Evolutionary conservation across 371 early-diverging fungal species (phyloP).

Genomic region (Apophysomyces trapeziformis): DNA sequence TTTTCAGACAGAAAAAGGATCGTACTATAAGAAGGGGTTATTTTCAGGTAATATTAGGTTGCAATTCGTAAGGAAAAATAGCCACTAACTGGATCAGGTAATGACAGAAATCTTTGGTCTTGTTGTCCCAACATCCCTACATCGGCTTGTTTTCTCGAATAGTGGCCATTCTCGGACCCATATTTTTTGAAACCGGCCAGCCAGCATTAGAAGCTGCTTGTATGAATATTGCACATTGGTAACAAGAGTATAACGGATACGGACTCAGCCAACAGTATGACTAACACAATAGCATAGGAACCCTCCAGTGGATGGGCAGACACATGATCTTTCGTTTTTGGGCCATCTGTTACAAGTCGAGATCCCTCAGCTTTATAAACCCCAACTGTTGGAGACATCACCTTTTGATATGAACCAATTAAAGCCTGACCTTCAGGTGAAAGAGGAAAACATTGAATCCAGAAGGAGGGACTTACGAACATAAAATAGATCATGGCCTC

Average conservation of each 20-base stretch:
- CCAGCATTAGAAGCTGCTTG: slow-evolving; percentile 83
- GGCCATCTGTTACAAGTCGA: slow-evolving; percentile 72
- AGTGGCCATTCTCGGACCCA: slow-evolving; percentile 78
- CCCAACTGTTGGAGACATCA: slow-evolving; percentile 83
- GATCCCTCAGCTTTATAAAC: slow-evolving; percentile 75
- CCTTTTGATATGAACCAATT: slow-evolving; percentile 70
- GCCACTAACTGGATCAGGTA: background rate
- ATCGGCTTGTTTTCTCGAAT: slow-evolving; percentile 84
- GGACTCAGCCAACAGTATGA: background rate
- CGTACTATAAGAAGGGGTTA: slow-evolving; percentile 85
- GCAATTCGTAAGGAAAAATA: background rate
- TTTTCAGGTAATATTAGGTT: slow-evolving; percentile 66
- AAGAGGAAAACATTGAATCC: background rate
- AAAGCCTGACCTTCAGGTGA: slow-evolving; percentile 68
- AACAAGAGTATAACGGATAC: slow-evolving; percentile 12
- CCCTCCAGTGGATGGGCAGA: slow-evolving; percentile 33
- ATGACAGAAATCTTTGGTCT: slow-evolving; percentile 80
- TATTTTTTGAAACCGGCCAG: slow-evolving; percentile 77
- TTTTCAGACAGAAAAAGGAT: slow-evolving; percentile 93
- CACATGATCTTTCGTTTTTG: slow-evolving; percentile 77
- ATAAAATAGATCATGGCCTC: slow-evolving; percentile 66
- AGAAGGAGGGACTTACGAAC: background rate
- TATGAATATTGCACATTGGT: slow-evolving; percentile 84
- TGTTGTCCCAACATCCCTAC: slow-evolving; percentile 88
- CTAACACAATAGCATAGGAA: slow-evolving; percentile 17